Evolutionary conservation across 495 filamentous ascomycete genomes (phyloP).

Genomic region (Xylaria castorea): DNA sequence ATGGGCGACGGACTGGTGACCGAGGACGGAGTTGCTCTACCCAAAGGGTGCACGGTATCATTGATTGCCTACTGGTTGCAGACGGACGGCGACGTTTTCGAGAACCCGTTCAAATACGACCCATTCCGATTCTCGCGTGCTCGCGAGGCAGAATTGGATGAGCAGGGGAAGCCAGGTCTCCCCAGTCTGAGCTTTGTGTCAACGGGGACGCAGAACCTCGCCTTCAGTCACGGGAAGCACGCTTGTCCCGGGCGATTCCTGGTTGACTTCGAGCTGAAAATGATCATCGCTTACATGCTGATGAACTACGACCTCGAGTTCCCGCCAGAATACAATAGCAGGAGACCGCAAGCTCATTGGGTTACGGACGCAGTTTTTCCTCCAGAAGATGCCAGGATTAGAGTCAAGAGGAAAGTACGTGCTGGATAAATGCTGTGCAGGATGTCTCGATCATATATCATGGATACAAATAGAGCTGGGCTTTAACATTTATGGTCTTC

Average conservation of each 20-base stretch:
- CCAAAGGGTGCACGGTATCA: constrained; percentile 39
- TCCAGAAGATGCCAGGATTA: constrained; percentile 39
- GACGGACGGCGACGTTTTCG: constrained; percentile 41
- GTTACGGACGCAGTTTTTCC: constrained; percentile 40
- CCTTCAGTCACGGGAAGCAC: constrained; percentile 55
- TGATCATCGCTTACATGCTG: constrained; percentile 44
- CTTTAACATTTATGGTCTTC: background rate
- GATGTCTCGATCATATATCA: background rate
- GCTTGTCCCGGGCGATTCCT: constrained; percentile 56
- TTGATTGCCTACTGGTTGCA: constrained; percentile 41
- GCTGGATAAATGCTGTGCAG: background rate
- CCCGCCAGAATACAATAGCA: constrained; percentile 37
- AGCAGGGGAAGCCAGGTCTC: constrained; percentile 21
- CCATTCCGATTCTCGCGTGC: constrained; percentile 36
- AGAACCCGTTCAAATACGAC: constrained; percentile 34
- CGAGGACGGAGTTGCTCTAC: constrained; percentile 43
- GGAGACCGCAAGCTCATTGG: constrained; percentile 41
- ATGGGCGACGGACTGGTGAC: constrained; percentile 32
- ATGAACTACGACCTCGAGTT: constrained; percentile 51
- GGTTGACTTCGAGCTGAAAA: constrained; percentile 49
- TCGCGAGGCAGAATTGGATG: constrained; percentile 24
- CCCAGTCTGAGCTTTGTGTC: constrained; percentile 30
- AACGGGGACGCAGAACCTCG: constrained; percentile 31
- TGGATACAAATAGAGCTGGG: background rate
- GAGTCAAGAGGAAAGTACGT: constrained; percentile 33